Base-by-base conservation (phyloP, 208 protist species). In the Blastocrithidia nonstop region DNA sequence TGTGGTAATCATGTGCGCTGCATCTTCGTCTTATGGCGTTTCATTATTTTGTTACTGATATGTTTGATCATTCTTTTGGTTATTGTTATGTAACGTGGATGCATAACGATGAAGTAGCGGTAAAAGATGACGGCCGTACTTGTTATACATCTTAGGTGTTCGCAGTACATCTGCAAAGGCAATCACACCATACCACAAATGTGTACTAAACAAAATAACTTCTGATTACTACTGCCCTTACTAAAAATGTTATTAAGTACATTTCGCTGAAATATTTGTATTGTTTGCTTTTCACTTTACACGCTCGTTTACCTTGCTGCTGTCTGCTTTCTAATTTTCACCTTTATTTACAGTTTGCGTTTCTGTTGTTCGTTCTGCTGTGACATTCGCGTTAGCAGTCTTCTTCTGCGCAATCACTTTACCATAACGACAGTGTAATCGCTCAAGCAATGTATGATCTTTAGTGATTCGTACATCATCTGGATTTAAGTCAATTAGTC, bases 351-450 rank as follows among this genome's bases (percentile, higher is more conserved):
- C n/a, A n/a, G n/a, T n/a, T n/a, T n/a, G n/a, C n/a, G n/a, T n/a
- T n/a, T n/a, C n/a, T n/a, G n/a, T n/a, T n/a, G n/a, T n/a, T n/a
- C n/a, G n/a, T n/a, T n/a, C n/a, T n/a, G n/a, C n/a, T n/a, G n/a
- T n/a, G n/a, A n/a, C n/a, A n/a, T n/a, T n/a, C n/a, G n/a, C n/a
- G n/a, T n/a, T n/a, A n/a, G n/a, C n/a, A n/a, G n/a, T n/a, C n/a
- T 45, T 53, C n/a, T 68, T 54, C 15, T 43, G 44, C 11, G n/a
- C n/a, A n/a, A 66, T 61, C 24, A 85, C 64, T 54, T 88, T 93
- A 13, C 78, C 83, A 54, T 93, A 87, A 1, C 83, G 83, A 50
- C 83, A 93, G 15, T 57, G 56, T 32, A 88, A 55, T 3, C 83
- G 75, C 36, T 71, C 62, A n/a, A 84, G 50, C 16, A 88, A 67